Evolutionary conservation across 2,329 filamentous ascomycete genomes (phyloP).

Genomic region (Teratosphaeria pseudoeucalypti): DNA sequence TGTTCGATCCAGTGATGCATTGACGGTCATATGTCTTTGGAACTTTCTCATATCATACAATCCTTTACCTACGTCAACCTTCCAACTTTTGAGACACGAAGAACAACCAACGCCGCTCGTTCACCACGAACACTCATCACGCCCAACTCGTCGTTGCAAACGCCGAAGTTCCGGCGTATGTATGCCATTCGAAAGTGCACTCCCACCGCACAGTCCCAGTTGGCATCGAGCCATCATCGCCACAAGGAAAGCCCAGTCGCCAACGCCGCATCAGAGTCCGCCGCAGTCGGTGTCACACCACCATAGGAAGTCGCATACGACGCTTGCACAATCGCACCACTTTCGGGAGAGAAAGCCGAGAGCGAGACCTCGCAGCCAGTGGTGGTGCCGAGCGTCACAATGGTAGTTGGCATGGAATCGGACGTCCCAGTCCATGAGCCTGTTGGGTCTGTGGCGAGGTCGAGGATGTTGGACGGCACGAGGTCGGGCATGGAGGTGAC

Average conservation of each 20-base stretch:
- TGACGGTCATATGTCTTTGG: too few species aligned
- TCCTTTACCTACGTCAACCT: background rate
- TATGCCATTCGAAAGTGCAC: slow-evolving; percentile 1
- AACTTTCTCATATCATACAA: background rate
- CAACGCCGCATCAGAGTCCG: background rate
- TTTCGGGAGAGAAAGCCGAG: background rate
- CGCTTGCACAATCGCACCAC: background rate
- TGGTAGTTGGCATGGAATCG: slow-evolving; percentile 3
- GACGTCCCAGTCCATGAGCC: slow-evolving; percentile 4
- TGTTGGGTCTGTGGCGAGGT: slow-evolving; percentile 3
- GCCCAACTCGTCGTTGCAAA: slow-evolving; percentile 5
- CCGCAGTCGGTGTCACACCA: background rate
- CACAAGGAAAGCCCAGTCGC: slow-evolving; percentile 1
- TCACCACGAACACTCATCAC: background rate
- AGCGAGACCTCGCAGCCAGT: slow-evolving; percentile 4
- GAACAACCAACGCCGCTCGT: background rate
- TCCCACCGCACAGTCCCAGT: slow-evolving; percentile 3
- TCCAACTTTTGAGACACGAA: background rate
- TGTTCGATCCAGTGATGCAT: background rate
- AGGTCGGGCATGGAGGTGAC: slow-evolving; percentile 4
- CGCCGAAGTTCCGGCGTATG: slow-evolving; percentile 1
- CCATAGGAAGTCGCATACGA: slow-evolving; percentile 4
- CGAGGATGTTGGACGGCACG: slow-evolving; percentile 3
- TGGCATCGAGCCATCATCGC: slow-evolving; percentile 3
- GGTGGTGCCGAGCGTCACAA: slow-evolving; percentile 4